These are phyloP conservation scores for Vaucheria bursata DNA, from an alignment of 352 stramenopile species.

Conservation along the genomic window DNA sequence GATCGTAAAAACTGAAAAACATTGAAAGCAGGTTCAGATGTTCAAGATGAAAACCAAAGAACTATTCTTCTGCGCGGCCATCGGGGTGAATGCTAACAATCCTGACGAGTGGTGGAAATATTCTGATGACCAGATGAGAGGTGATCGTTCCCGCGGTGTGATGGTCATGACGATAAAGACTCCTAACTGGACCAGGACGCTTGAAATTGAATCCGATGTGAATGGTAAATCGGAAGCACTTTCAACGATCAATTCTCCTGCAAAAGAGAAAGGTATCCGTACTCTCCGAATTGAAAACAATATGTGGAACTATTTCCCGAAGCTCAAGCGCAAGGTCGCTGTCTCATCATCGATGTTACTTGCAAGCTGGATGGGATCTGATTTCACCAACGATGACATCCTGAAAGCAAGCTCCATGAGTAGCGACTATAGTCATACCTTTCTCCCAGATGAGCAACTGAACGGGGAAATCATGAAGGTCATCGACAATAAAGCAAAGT, in stretches of 20 bases:
- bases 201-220: not conserved
- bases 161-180: not conserved
- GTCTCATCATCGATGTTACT: not conserved
- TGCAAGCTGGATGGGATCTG: not conserved
- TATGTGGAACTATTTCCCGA: conserved; percentile 1
- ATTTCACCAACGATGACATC: not conserved
- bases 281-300: not conserved
- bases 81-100: not conserved
- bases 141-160: not conserved
- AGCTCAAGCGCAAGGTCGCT: not conserved
- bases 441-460: not conserved
- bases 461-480: not conserved
- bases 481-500: not conserved
- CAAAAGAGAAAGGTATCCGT: not conserved
- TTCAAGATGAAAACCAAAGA: too few species aligned
- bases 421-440: not conserved
- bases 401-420: not conserved
- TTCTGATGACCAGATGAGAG: not conserved
- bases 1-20: not conserved
- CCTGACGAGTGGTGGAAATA: not conserved
- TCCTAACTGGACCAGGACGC: not conserved
- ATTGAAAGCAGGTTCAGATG: too few species aligned
- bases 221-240: not conserved
- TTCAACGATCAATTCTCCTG: not conserved
- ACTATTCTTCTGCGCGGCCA: not conserved